These are phyloP conservation scores for Pichia cactophila DNA, from an alignment of 1,139 yeast species.

Conservation along the genomic window DNA sequence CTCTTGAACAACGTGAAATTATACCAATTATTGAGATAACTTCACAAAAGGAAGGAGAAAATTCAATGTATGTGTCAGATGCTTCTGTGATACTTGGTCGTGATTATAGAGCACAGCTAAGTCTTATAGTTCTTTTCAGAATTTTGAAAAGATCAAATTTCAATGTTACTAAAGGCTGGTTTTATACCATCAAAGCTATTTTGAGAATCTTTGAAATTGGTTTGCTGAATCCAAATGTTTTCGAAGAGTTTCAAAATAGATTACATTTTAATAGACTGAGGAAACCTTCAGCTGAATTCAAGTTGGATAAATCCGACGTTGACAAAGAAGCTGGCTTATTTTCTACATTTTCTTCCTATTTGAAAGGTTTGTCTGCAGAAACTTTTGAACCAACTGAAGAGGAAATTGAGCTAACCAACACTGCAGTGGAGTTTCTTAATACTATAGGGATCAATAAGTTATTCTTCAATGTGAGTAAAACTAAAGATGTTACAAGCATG, in stretches of 20 bases:
- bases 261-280: constrained; percentile 47
- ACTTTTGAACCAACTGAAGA: constrained; percentile 88
- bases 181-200: constrained; percentile 49
- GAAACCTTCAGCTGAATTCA: constrained; percentile 56
- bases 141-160: constrained; percentile 56
- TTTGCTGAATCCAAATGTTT: constrained; percentile 59
- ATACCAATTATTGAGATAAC: constrained; percentile 28
- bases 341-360: constrained; percentile 84
- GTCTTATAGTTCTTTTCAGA: constrained; percentile 78
- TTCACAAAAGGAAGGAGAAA: constrained; percentile 25
- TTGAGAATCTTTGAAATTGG: constrained; percentile 67
- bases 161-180: constrained; percentile 43
- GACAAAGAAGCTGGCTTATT: constrained; percentile 69
- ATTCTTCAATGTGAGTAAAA: constrained; percentile 36
- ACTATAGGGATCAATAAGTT: constrained; percentile 53
- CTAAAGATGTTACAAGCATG: constrained; percentile 24
- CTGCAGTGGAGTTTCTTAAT: constrained; percentile 74
- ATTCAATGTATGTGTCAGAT: constrained; percentile 68
- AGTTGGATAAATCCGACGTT: constrained; percentile 52
- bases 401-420: constrained; percentile 78
- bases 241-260: constrained; percentile 53
- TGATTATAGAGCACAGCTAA: constrained; percentile 86
- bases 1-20: constrained; percentile 21
- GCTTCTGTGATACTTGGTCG: constrained; percentile 78
- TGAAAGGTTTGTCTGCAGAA: constrained; percentile 81